Evolutionary conservation across 306 rosid species (phyloP).

Genomic region (Leucaena leucocephala): DNA sequence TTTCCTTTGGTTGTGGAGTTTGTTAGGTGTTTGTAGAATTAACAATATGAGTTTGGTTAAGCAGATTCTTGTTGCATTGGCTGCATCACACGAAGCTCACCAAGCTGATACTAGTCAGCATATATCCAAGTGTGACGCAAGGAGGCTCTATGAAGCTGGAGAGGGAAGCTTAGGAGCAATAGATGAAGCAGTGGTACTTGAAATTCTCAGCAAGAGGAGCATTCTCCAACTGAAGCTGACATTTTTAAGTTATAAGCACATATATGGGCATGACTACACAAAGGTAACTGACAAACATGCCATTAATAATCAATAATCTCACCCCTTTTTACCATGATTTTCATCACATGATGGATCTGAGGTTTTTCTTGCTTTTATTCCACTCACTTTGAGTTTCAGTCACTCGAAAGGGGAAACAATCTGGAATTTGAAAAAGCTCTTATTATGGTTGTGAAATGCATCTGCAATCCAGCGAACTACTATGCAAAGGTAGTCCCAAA

Average conservation of each 20-base stretch:
- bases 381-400: slow-evolving; percentile 40
- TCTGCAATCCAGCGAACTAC: slow-evolving; percentile 54
- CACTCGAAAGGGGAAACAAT: slow-evolving; percentile 44
- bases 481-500: slow-evolving; percentile 55
- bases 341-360: slow-evolving; percentile 9
- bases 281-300: slow-evolving; percentile 42
- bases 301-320: not conserved
- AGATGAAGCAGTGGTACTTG: slow-evolving; percentile 66
- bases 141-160: slow-evolving; percentile 69
- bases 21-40: not conserved
- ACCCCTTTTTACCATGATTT: not conserved
- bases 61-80: slow-evolving; percentile 73
- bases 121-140: slow-evolving; percentile 74
- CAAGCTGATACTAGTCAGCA: slow-evolving; percentile 62
- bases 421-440: slow-evolving; percentile 62
- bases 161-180: slow-evolving; percentile 55
- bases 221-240: slow-evolving; percentile 71
- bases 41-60: slow-evolving; percentile 16
- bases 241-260: slow-evolving; percentile 66
- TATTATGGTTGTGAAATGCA: slow-evolving; percentile 52
- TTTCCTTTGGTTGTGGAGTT: not conserved
- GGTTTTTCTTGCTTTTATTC: slow-evolving; percentile 8
- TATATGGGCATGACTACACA: slow-evolving; percentile 72
- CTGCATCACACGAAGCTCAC: slow-evolving; percentile 80
- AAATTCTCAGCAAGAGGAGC: slow-evolving; percentile 74